These are phyloP conservation scores for Geranomyces michiganensis DNA, from an alignment of 192 early-diverging fungal species.

Conservation along the genomic window DNA sequence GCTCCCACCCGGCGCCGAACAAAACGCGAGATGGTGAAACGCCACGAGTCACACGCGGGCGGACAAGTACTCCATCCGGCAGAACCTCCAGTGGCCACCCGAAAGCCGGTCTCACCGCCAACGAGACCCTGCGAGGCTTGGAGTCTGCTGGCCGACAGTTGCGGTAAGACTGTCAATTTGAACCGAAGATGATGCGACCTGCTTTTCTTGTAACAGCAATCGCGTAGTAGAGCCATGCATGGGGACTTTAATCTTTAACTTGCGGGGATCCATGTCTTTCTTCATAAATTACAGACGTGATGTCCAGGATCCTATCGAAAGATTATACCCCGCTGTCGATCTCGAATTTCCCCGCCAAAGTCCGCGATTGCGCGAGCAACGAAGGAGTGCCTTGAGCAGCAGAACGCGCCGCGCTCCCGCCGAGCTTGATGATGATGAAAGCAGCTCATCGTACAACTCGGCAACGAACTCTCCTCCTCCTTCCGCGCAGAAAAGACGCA, in stretches of 20 bases:
- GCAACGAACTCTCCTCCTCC: not conserved
- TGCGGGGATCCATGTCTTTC: not conserved
- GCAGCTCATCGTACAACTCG: not conserved
- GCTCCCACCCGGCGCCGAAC: too few species aligned
- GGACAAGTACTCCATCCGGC: too few species aligned
- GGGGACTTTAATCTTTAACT: too few species aligned
- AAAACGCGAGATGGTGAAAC: too few species aligned
- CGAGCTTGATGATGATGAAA: not conserved
- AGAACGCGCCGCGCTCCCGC: not conserved
- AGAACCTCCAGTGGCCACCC: too few species aligned
- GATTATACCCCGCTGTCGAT: conserved; percentile 22
- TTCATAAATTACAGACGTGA: not conserved
- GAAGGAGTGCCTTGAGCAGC: not conserved
- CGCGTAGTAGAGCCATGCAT: too few species aligned
- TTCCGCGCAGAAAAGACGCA: too few species aligned
- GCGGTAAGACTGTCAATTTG: not conserved
- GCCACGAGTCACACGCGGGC: too few species aligned
- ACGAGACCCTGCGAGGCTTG: too few species aligned
- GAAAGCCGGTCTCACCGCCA: too few species aligned
- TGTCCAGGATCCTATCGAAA: conserved; percentile 21
- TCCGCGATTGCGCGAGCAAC: not conserved
- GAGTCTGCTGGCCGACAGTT: not conserved
- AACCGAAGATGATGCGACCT: too few species aligned
- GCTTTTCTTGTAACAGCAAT: too few species aligned
- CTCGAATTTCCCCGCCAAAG: conserved; percentile 22